phyloP scores from a whole-genome alignment of 2,329 filamentous ascomycete genomes.

The Bretziella fagacearum region DNA sequence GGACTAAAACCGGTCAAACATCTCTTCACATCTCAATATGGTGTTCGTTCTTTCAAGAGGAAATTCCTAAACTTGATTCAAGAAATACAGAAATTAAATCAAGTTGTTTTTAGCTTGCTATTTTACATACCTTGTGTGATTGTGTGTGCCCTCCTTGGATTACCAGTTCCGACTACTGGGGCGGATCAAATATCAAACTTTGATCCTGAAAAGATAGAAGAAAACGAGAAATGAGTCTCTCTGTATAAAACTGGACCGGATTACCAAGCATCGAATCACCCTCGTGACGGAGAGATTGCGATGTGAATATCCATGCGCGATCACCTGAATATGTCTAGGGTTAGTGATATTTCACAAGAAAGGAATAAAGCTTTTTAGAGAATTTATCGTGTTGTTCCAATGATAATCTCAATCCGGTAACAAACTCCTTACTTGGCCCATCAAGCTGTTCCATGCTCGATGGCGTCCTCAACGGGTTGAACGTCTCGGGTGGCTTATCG shows the following conservation, averaged over 20 bases:
- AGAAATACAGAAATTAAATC: neutral
- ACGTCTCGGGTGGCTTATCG: constrained; percentile 32
- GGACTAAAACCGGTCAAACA: constrained; percentile 50
- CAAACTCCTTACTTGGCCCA: neutral
- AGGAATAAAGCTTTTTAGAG: too few relatives aligned
- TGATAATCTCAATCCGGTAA: neutral
- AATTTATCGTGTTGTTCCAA: too few relatives aligned
- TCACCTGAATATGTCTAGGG: neutral
- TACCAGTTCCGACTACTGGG: too few relatives aligned
- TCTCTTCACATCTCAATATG: constrained; percentile 16
- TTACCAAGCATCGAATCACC: neutral
- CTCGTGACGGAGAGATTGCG: neutral
- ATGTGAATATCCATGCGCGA: neutral
- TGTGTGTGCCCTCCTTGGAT: too few relatives aligned
- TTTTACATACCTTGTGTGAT: too few relatives aligned
- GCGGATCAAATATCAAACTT: neutral
- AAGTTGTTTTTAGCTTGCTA: too few relatives aligned
- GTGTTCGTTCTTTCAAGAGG: neutral
- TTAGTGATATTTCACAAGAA: too few relatives aligned
- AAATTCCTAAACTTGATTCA: neutral
- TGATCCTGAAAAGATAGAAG: neutral
- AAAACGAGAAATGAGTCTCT: neutral
- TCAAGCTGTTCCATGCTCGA: neutral
- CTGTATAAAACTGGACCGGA: neutral
- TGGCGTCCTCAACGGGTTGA: constrained; percentile 31